Evolutionary conservation across 306 rosid species (phyloP), one percentile per base, ranked within the genome.

Genomic region (Erythrophleum fordii): DNA sequence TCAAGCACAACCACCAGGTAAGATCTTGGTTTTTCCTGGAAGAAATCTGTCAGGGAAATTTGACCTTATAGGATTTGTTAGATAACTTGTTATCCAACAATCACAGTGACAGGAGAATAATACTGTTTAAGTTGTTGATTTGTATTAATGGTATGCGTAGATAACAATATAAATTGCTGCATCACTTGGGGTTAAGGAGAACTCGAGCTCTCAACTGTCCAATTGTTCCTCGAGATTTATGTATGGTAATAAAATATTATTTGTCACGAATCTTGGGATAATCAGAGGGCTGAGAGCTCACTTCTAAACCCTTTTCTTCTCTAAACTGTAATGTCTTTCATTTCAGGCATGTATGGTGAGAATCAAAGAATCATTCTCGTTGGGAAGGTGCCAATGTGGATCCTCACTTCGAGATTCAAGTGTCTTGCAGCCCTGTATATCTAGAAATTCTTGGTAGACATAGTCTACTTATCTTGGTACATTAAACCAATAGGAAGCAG

Each of bases 271-370:
- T 17, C 55, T 49, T 18, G 8, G 5, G 55, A 16, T 49, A 49
- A 49, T 49, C 1, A 49, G 8, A 16, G 2, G 0, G 22, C 16
- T 16, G 34, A 41, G 0, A 14, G 34, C 17, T 58, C 46, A 78
- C 37, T 44, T 59, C 64, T 42, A 42, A 66, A 35, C 59, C 22
- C 3, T 56, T 13, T 23, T 77, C 10, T 39, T 7, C 23, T 51
- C 35, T 73, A 39, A 70, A 49, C 6, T 55, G 37, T 42, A 22
- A 7, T 66, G 6, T 11, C 76, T 49, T 65, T 22, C 37, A 72
- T 77, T 42, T 45, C 87, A 80, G 79, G 78, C 79, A 73, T 77
- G 73, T 73, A 18, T 68, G 67, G 77, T 74, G 73, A 68, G 56
- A 83, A 77, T 73, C 79, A 69, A 59, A 58, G 72, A 41, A 35